Conservation (phyloP, 176 grass and related monocot species). For the Juncus effusus region DNA sequence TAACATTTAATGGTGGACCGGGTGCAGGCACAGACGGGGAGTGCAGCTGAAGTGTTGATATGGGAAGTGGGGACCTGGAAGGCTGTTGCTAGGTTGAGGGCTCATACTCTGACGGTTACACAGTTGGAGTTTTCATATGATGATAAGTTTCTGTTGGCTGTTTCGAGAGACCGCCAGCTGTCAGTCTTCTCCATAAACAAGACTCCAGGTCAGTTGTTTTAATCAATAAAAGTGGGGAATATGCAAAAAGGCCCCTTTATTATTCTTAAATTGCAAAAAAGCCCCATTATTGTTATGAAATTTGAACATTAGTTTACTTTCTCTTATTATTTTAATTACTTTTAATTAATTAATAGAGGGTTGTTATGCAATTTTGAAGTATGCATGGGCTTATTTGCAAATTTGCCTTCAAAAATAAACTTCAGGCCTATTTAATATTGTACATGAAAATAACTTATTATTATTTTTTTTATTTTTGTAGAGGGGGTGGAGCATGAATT, state of each 20-base stretch:
- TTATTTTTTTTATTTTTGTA: conserved; percentile 5
- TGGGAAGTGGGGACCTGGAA: conserved; percentile 99
- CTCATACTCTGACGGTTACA: conserved; percentile 91
- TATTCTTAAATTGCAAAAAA: conserved; percentile 12
- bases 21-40: conserved; percentile 62
- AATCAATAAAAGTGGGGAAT: neutral
- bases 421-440: too few relatives aligned
- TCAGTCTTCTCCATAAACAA: conserved; percentile 59
- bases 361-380: too few relatives aligned
- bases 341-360: too few relatives aligned
- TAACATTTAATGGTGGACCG: neutral
- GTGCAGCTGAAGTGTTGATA: conserved; percentile 84
- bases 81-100: conserved; percentile 64
- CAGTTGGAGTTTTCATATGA: conserved; percentile 87
- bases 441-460: neutral
- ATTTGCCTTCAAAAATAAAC: too few relatives aligned
- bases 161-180: conserved; percentile 86
- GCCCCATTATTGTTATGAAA: too few relatives aligned
- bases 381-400: too few relatives aligned
- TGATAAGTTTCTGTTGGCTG: conserved; percentile 66
- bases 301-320: too few relatives aligned
- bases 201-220: conserved; percentile 38
- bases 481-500: conserved; percentile 44
- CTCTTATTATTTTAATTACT: too few relatives aligned
- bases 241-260: neutral